These are phyloP conservation scores for Pelargonium nanum DNA, from an alignment of 345 rosid genomes.

Conservation along the genomic window DNA sequence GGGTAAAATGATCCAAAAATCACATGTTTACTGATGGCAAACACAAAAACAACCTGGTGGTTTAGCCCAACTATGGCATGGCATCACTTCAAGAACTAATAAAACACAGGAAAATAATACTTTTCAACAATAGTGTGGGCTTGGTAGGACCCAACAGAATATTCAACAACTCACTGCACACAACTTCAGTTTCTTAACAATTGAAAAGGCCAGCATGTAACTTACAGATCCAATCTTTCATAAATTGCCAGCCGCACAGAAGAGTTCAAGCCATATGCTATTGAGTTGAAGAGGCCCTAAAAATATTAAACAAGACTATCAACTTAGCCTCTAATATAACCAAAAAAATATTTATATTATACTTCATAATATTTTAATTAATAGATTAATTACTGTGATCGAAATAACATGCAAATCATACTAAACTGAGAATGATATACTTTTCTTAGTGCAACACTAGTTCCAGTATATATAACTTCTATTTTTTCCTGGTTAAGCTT, in stretches of 20 bases:
- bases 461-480: background rate
- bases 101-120: background rate
- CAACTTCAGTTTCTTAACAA: background rate
- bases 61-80: background rate
- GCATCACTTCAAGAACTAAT: background rate
- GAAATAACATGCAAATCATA: background rate
- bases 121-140: too few relatives aligned
- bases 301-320: constrained; percentile 3
- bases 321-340: background rate
- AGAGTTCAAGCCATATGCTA: constrained; percentile 90
- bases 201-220: background rate
- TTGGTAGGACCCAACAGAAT: background rate
- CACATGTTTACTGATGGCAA: background rate
- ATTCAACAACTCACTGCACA: background rate
- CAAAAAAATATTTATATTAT: background rate
- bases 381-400: background rate
- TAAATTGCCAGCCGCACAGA: constrained; percentile 73
- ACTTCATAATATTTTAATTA: background rate
- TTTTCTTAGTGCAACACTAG: background rate
- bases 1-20: background rate
- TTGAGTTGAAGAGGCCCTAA: constrained; percentile 89
- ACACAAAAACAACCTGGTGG: background rate
- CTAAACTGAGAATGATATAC: background rate
- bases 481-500: background rate
- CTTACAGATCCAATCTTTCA: constrained; percentile 88